Evolutionary conservation across 257 asterid species (phyloP).

Genomic region (Asclepias syriaca): DNA sequence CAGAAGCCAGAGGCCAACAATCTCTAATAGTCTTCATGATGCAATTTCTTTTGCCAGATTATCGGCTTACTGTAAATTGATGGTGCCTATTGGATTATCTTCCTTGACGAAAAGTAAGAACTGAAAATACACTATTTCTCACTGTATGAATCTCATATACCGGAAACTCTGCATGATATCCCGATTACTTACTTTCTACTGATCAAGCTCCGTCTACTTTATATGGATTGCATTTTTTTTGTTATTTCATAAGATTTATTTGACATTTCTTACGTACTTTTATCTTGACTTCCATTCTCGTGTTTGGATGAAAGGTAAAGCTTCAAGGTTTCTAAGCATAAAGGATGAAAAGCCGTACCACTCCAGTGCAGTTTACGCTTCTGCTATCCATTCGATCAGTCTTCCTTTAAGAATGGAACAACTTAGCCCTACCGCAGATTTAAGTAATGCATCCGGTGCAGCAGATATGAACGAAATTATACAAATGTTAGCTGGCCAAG

Average conservation of each 20-base stretch:
- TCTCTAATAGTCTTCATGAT: constrained; percentile 64
- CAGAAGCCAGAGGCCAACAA: constrained; percentile 43
- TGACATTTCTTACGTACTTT: neutral
- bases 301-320: constrained; percentile 38
- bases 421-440: constrained; percentile 57
- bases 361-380: constrained; percentile 88
- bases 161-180: neutral
- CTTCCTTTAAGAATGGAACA: constrained; percentile 86
- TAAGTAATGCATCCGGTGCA: constrained; percentile 54
- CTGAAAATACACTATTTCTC: neutral
- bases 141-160: neutral
- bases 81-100: constrained; percentile 81
- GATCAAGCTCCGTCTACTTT: neutral
- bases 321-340: constrained; percentile 53
- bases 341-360: constrained; percentile 68
- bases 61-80: constrained; percentile 65
- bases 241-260: constrained; percentile 8
- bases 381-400: constrained; percentile 79
- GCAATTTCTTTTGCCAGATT: constrained; percentile 79
- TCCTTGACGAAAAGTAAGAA: constrained; percentile 63
- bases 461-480: constrained; percentile 48
- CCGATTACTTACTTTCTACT: neutral
- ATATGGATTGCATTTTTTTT: neutral
- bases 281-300: constrained; percentile 11
- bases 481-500: constrained; percentile 71